A percentile compares a stretch with the other conserved stretches of the same genome.
Conservation (phyloP, 2,329 filamentous ascomycete species). For the Nothomitra cinnamomea region DNA sequence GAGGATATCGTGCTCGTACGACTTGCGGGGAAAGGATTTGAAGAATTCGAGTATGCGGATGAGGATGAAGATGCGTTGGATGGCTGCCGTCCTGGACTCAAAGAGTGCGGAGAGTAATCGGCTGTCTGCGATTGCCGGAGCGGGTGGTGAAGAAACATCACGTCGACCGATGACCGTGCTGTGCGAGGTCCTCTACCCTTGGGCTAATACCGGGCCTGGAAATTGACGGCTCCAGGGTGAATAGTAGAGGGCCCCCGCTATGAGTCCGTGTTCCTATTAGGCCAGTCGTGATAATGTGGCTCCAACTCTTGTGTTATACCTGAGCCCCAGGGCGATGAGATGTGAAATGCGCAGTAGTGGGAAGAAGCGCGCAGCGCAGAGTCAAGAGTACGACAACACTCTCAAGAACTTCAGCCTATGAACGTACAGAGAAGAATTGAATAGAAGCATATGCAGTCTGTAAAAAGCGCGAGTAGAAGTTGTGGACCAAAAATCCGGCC, state of each 20-base stretch:
- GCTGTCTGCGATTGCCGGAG: slow-evolving; percentile 38
- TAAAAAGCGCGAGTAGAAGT: not conserved
- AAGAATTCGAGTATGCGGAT: slow-evolving; percentile 42
- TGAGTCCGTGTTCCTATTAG: no score
- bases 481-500: not conserved
- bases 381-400: not conserved
- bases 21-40: slow-evolving; percentile 37
- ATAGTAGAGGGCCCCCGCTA: no score
- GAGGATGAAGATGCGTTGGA: slow-evolving; percentile 58
- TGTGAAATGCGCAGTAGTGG: not conserved
- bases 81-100: slow-evolving; percentile 31
- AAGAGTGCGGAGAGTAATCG: slow-evolving; percentile 23
- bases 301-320: no score
- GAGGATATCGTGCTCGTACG: slow-evolving; percentile 57
- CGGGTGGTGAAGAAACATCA: slow-evolving; percentile 42
- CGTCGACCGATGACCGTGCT: slow-evolving; percentile 11
- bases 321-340: not conserved
- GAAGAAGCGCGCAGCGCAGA: not conserved
- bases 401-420: not conserved
- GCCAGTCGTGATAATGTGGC: no score
- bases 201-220: no score
- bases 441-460: not conserved
- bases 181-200: no score
- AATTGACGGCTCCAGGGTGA: not conserved
- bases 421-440: not conserved